Conservation (phyloP, 1,284 basidiomycete genomes). For the Sanghuangporus weigelae region DNA sequence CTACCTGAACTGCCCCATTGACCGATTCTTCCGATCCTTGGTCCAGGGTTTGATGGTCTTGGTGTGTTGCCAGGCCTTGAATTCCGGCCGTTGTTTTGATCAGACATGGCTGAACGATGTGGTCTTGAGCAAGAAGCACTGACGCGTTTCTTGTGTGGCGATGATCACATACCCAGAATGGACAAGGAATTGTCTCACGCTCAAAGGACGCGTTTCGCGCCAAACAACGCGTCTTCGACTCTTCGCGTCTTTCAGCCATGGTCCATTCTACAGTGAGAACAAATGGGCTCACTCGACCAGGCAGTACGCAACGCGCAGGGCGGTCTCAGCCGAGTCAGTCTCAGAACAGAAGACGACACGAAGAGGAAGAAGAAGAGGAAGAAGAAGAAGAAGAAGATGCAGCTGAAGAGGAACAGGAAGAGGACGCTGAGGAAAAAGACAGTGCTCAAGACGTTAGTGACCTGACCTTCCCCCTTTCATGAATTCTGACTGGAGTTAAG, state of each 20-base stretch:
- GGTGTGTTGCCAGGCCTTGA: not conserved
- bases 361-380: slow-evolving; percentile 19
- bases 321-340: slow-evolving; percentile 4
- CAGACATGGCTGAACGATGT: slow-evolving; percentile 9
- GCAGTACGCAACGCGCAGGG: slow-evolving; percentile 2
- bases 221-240: not conserved
- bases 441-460: slow-evolving; percentile 19
- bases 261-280: slow-evolving; percentile 3
- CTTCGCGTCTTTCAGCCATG: slow-evolving; percentile 3
- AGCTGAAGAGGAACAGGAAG: slow-evolving; percentile 29
- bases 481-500: slow-evolving; percentile 30
- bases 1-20: slow-evolving; percentile 12
- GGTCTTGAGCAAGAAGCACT: not conserved
- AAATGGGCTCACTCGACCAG: slow-evolving; percentile 8
- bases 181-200: not conserved
- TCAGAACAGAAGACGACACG: slow-evolving; percentile 10
- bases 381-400: slow-evolving; percentile 25
- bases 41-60: slow-evolving; percentile 8
- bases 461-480: not conserved
- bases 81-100: slow-evolving; percentile 1
- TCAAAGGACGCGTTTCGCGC: not conserved
- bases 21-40: slow-evolving; percentile 17
- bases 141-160: not conserved
- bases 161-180: not conserved
- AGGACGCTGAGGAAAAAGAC: slow-evolving; percentile 22